Conservation (phyloP, 441 rosid species). For the Pelargonium fulgidum region DNA sequence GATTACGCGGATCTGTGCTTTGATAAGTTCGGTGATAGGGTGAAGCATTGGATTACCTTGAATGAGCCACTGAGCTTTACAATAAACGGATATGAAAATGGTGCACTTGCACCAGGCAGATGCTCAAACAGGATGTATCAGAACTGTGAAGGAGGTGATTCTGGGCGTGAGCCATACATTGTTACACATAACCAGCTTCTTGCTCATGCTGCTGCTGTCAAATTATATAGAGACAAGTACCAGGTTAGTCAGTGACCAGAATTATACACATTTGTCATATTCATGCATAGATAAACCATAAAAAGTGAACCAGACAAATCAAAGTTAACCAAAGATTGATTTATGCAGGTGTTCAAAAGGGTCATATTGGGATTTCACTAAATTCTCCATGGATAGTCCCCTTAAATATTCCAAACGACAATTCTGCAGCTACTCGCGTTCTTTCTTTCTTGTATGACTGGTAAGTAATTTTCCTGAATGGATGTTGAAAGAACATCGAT, state of each 20-base stretch:
- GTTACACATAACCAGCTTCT: constrained; percentile 51
- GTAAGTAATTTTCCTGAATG: constrained; percentile 23
- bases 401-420: constrained; percentile 27
- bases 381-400: constrained; percentile 48
- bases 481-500: too few species aligned
- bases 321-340: not conserved
- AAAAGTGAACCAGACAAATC: too few species aligned
- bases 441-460: constrained; percentile 55
- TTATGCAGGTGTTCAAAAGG: constrained; percentile 28
- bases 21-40: constrained; percentile 50
- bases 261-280: not conserved
- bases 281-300: not conserved
- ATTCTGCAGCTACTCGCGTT: constrained; percentile 39
- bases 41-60: constrained; percentile 66
- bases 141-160: constrained; percentile 46
- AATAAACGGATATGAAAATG: constrained; percentile 30
- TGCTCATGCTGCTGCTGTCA: constrained; percentile 56
- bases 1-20: constrained; percentile 47
- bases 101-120: constrained; percentile 35
- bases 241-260: constrained; percentile 28
- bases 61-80: constrained; percentile 46
- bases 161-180: constrained; percentile 48
- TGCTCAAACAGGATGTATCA: constrained; percentile 37
- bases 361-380: constrained; percentile 50
- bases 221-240: constrained; percentile 34